Conservation (phyloP, 2,329 filamentous ascomycete genomes). For the Daldinia sp. region DNA sequence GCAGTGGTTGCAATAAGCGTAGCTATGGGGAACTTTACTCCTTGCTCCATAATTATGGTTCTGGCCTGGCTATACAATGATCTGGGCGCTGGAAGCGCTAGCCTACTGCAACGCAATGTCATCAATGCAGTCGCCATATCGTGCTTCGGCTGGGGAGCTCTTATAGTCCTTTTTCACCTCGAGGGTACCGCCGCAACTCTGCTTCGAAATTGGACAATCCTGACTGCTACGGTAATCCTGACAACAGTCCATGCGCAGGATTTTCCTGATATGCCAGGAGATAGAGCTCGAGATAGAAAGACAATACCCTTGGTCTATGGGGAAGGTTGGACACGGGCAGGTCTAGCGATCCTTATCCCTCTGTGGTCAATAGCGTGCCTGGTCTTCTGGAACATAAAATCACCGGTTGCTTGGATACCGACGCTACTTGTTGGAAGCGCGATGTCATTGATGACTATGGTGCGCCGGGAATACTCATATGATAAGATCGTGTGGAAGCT, state of each 20-base stretch:
- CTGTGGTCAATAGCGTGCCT: constrained; percentile 4
- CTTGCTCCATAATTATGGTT: constrained; percentile 44
- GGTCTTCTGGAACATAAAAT: neutral
- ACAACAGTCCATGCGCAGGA: constrained; percentile 50
- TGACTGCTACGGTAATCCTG: constrained; percentile 44
- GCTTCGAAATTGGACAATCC: constrained; percentile 40
- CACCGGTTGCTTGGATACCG: neutral
- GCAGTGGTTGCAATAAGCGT: neutral
- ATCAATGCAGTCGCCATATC: constrained; percentile 49
- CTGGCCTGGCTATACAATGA: constrained; percentile 52
- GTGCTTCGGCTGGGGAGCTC: constrained; percentile 50
- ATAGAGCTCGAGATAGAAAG: constrained; percentile 45
- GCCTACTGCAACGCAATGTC: constrained; percentile 45
- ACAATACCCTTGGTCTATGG: constrained; percentile 49
- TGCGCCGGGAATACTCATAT: neutral
- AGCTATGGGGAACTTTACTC: constrained; percentile 9
- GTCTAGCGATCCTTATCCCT: neutral
- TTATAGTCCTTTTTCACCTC: neutral
- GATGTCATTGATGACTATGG: neutral
- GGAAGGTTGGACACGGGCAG: constrained; percentile 29
- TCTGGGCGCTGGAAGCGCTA: constrained; percentile 44
- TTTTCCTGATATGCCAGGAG: constrained; percentile 44
- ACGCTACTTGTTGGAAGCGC: neutral
- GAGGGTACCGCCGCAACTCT: constrained; percentile 43
- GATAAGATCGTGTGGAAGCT: constrained; percentile 28